phyloP scores from a whole-genome alignment of 176 grass and related monocot genomes.

The Pharus latifolius region DNA sequence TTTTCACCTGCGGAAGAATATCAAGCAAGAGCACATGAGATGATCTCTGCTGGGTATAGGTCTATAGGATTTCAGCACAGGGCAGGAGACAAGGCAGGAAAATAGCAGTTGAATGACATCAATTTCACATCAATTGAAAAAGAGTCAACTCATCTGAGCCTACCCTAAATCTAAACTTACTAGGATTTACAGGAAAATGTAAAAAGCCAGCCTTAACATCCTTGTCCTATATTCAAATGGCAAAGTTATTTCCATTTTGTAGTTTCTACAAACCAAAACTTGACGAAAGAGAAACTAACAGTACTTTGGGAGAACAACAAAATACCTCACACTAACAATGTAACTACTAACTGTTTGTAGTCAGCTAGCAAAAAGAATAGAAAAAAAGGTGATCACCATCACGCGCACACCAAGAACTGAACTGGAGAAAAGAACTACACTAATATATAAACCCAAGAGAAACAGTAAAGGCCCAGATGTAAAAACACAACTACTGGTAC shows the following conservation, averaged over 20 bases:
- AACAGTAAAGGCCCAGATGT: neutral
- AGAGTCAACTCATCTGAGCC: neutral
- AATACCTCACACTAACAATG: neutral
- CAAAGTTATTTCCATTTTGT: too few species aligned
- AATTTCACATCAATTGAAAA: neutral
- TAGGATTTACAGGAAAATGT: neutral
- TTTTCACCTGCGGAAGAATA: constrained; percentile 43
- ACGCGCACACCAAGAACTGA: neutral
- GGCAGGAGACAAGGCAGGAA: neutral
- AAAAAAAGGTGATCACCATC: neutral
- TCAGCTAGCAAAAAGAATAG: neutral
- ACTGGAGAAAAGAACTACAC: neutral
- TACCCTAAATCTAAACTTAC: neutral
- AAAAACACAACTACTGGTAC: too few species aligned
- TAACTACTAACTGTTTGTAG: neutral
- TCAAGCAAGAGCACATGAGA: neutral
- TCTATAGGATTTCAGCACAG: neutral
- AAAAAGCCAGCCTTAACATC: neutral
- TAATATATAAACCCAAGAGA: neutral
- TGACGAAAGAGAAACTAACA: too few species aligned
- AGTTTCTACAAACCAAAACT: too few species aligned
- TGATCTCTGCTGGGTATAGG: neutral
- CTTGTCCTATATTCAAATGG: too few species aligned
- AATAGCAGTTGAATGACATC: neutral
- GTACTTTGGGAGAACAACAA: neutral